Base-by-base conservation (phyloP, 2,329 filamentous ascomycete genomes). In the Fusarium metavorans region DNA sequence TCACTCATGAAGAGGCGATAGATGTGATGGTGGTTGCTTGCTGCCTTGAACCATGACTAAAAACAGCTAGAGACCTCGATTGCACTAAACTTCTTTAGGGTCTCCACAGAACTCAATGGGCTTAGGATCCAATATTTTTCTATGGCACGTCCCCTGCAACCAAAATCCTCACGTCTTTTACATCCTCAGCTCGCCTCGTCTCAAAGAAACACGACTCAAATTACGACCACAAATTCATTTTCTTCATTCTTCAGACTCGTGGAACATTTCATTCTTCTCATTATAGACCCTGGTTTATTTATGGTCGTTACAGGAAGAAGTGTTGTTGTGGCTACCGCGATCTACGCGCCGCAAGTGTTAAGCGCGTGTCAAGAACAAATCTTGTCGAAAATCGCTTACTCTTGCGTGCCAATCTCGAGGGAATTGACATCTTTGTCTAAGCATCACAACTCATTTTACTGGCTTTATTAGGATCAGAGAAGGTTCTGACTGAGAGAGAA, bases 121-220 rank as follows among this genome's bases (percentile, higher is more conserved):
- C 6, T 66, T 48, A 64, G 65, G 20, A 25, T 18, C 45, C 23
- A 27, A 27, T 50, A 18, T 27, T 50, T 14, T 27, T 52, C 7
- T 23, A 25, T 32, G 27, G 30, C 30, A 32, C 20, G 2, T 41
- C 25, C 37, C 35, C 8, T 32, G 32, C 32, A 48, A 30, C 20
- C 18, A 57, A 39, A n/a, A 64, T 67, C 61, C 59, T 27, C 65
- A 67, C 37, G 23, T 25, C 37, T 56, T 67, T 37, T 30, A 32
- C 50, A 20, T 27, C 16, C n/a, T 54, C 34, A 27, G 16, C 34
- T 56, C n/a, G 27, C 14, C 18, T 56, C 18, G 6, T 27, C 20
- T 50, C 54, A 16, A 56, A 67, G 59, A 64, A 63, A 45, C 62
- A 20, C 43, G 37, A 54, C 18, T 39, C 16, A 34, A 23, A 32